Evolutionary conservation across 2,329 filamentous ascomycete genomes (phyloP).

Genomic region (Fusarium sp.): DNA sequence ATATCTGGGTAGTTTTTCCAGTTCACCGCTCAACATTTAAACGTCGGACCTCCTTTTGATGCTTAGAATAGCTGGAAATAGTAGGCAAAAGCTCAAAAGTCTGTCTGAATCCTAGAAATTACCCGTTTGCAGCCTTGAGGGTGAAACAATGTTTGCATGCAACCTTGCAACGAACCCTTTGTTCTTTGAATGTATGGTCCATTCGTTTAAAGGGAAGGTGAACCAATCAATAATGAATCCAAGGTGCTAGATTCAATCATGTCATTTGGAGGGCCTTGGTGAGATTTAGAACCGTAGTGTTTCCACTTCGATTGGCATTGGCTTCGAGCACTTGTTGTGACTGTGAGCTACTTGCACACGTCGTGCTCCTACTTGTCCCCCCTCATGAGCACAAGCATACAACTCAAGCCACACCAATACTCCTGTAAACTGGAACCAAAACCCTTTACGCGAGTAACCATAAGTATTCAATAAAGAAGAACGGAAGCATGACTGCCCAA

Average conservation of each 20-base stretch:
- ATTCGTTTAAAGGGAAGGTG: background rate
- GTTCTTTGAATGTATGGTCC: background rate
- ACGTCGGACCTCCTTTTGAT: background rate
- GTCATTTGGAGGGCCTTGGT: background rate
- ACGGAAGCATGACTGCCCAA: background rate
- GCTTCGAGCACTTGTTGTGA: background rate
- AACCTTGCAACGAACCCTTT: background rate
- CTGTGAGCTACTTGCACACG: background rate
- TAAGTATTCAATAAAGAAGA: background rate
- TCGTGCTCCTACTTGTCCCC: background rate
- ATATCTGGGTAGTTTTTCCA: background rate
- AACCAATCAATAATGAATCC: background rate
- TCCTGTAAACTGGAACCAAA: background rate
- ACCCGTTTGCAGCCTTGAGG: rapidly evolving
- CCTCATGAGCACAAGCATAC: background rate
- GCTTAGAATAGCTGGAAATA: background rate
- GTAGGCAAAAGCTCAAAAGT: too few species aligned
- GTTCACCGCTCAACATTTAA: background rate
- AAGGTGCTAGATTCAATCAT: background rate
- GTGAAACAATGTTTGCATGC: background rate
- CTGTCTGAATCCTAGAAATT: too few species aligned
- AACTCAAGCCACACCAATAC: background rate
- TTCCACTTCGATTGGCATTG: background rate
- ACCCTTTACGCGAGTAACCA: background rate
- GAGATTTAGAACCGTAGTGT: too few species aligned